Conservation (phyloP, 2,329 filamentous ascomycete species). For the Aspergillus cejpii region DNA sequence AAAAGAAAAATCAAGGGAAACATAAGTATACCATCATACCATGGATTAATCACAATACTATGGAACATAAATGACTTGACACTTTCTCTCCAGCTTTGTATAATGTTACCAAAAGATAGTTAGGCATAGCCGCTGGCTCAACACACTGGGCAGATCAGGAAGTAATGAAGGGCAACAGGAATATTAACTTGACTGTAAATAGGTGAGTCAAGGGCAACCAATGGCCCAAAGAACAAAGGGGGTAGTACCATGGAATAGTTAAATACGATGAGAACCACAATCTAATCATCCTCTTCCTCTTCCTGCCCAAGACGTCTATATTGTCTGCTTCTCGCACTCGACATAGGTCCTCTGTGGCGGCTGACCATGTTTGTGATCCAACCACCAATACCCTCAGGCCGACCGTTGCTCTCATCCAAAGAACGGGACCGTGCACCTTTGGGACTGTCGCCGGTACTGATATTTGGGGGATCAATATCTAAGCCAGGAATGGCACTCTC, state of each 20-base stretch:
- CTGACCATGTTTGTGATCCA: conserved; percentile 65
- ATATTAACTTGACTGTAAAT: no score
- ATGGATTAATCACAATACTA: no score
- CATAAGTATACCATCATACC: no score
- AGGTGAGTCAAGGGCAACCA: no score
- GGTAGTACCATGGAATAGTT: neutral
- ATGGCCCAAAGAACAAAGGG: conserved; percentile 5
- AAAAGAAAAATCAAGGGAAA: conserved; percentile 6
- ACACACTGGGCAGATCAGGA: no score
- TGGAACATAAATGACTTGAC: no score
- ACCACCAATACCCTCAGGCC: conserved; percentile 55
- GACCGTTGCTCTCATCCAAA: conserved; percentile 30
- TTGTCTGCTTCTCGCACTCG: conserved; percentile 37
- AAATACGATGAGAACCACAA: neutral
- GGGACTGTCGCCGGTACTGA: conserved; percentile 46
- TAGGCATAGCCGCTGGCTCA: no score
- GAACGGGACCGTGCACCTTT: conserved; percentile 40
- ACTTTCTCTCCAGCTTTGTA: no score
- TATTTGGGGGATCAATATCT: conserved; percentile 69
- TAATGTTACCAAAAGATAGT: no score
- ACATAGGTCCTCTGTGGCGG: conserved; percentile 38
- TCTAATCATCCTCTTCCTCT: conserved; percentile 32
- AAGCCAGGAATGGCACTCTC: conserved; percentile 70
- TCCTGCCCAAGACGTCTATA: conserved; percentile 44
- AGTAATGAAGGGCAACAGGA: no score